A percentile compares a stretch with the other conserved stretches of the same genome.
Conservation (phyloP, 1,284 basidiomycete species). For the Ustilago shanxiensis region DNA sequence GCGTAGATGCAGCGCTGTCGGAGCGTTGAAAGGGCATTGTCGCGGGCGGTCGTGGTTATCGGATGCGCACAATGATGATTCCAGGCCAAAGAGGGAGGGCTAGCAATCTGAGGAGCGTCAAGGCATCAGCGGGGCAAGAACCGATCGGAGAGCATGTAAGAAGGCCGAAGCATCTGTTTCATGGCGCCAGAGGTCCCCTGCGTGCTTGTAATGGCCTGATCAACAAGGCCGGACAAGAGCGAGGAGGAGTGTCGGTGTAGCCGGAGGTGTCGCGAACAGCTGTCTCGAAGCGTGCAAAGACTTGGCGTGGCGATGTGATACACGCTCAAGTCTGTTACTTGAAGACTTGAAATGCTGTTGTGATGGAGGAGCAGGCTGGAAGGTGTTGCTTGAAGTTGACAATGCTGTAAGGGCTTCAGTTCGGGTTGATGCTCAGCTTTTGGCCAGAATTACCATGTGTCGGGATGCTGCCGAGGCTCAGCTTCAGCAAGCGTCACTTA, state of each 20-base stretch:
- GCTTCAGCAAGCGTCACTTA: not conserved
- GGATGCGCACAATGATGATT: not conserved
- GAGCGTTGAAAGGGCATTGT: slow-evolving; percentile 39
- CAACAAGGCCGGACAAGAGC: not conserved
- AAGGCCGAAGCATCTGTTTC: slow-evolving; percentile 4
- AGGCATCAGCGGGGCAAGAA: slow-evolving; percentile 22
- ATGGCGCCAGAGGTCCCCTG: slow-evolving; percentile 17
- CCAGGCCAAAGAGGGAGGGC: not conserved
- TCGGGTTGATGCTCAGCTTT: slow-evolving; percentile 1
- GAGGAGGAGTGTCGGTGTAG: not conserved
- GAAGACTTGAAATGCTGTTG: no score
- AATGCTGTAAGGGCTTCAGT: not conserved
- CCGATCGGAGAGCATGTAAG: slow-evolving; percentile 2
- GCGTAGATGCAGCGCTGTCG: slow-evolving; percentile 29
- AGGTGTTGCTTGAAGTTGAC: not conserved
- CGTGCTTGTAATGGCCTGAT: slow-evolving; percentile 3
- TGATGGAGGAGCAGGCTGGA: not conserved
- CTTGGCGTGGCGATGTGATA: not conserved
- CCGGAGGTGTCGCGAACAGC: not conserved
- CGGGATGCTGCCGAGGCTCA: slow-evolving; percentile 7
- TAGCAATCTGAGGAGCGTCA: not conserved
- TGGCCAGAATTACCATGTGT: not conserved
- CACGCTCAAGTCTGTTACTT: not conserved
- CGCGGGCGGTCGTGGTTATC: not conserved
- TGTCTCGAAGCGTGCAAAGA: not conserved